Percentiles rank a stretch among this genome's conserved stretches.
phyloP scores from a whole-genome alignment of 2,329 filamentous ascomycete genomes.

The Neofusicoccum umdonicola region DNA sequence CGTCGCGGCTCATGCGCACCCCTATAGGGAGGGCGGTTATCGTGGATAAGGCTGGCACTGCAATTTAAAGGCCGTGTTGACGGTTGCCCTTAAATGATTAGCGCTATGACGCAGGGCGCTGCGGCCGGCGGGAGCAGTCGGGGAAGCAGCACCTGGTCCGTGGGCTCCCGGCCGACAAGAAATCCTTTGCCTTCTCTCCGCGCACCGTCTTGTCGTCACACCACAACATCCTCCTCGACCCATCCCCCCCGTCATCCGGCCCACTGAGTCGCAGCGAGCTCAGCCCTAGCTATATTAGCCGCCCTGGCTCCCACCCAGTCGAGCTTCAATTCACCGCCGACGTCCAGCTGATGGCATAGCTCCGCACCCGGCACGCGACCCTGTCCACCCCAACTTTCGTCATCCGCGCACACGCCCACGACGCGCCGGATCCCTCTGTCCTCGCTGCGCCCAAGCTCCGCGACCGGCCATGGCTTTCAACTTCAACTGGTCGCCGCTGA shows the following conservation, averaged over 20 bases:
- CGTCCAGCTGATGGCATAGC: constrained; percentile 11
- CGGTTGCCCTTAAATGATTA: constrained; percentile 11
- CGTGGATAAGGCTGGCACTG: constrained; percentile 1
- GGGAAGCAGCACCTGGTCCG: constrained; percentile 1
- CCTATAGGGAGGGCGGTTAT: not conserved
- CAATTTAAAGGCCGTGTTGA: not conserved
- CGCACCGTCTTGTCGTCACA: constrained; percentile 14
- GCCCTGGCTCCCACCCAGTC: not conserved
- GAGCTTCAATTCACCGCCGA: not conserved
- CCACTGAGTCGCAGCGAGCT: not conserved
- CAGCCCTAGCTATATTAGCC: constrained; percentile 6
- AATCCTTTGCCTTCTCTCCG: constrained; percentile 15
- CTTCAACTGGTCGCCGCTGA: constrained; percentile 99
- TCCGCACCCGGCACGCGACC: constrained; percentile 16
- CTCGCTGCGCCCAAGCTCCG: not conserved
- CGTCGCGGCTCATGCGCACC: not conserved
- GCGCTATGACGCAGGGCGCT: constrained; percentile 7
- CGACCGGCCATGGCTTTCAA: constrained; percentile 84
- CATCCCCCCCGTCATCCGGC: constrained; percentile 7
- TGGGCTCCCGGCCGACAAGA: constrained; percentile 6
- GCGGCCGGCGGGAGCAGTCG: constrained; percentile 2
- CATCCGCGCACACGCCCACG: constrained; percentile 9
- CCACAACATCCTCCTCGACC: not conserved
- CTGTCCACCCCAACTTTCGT: not conserved
- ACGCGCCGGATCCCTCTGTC: not conserved